These are phyloP conservation scores for Flueggea neowawraea DNA, from an alignment of 441 rosid species.

Conservation along the genomic window DNA sequence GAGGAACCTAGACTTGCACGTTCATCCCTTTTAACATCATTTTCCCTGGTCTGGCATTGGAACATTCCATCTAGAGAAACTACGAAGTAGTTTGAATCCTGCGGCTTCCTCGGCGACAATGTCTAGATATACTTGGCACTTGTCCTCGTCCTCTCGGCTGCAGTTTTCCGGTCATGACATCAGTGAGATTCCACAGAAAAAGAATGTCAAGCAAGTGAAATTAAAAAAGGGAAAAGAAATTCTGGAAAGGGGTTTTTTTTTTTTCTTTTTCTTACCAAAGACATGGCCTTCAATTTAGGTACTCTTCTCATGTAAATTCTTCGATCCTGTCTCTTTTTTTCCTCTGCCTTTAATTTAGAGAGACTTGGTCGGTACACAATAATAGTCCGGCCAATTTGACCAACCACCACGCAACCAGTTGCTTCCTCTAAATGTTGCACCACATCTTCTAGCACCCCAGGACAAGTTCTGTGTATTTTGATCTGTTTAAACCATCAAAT, in stretches of 20 bases:
- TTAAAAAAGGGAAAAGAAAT: background rate
- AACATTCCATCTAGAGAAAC: background rate
- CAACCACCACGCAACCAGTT: constrained; percentile 76
- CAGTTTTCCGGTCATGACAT: constrained; percentile 9
- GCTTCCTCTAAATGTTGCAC: constrained; percentile 59
- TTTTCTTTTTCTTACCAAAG: constrained; percentile 27
- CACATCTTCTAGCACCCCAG: constrained; percentile 71
- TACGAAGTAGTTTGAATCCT: constrained; percentile 17
- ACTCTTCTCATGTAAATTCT: constrained; percentile 33
- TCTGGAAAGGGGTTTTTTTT: background rate
- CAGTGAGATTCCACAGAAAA: background rate
- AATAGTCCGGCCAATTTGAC: constrained; percentile 77
- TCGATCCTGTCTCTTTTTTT: constrained; percentile 48
- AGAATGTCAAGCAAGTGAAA: background rate
- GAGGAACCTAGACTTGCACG: too few relatives aligned
- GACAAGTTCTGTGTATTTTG: constrained; percentile 77
- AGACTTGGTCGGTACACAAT: constrained; percentile 80
- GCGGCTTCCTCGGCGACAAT: constrained; percentile 44
- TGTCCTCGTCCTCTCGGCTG: constrained; percentile 29
- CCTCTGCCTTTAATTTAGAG: constrained; percentile 76
- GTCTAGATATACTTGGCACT: constrained; percentile 23
- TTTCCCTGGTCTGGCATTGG: background rate
- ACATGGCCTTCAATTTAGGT: constrained; percentile 13
- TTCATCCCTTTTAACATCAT: background rate
- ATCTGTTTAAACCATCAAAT: constrained; percentile 38